Evolutionary conservation across 163 green algal genomes (phyloP).

Genomic region (Scenedesmus sp.): DNA sequence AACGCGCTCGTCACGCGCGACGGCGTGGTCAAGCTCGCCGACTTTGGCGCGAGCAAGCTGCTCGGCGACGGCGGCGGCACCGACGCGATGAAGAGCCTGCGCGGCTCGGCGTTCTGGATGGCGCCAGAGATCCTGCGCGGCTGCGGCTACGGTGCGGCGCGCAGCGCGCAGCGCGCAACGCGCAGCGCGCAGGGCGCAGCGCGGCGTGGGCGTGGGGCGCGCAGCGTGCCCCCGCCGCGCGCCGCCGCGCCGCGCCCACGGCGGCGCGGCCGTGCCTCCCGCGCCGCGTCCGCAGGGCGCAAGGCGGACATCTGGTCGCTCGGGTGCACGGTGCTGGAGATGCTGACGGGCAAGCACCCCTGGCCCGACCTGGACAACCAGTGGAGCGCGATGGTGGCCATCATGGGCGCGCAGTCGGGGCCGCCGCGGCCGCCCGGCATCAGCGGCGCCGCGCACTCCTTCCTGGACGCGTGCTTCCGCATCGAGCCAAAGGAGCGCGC

Average conservation of each 20-base stretch:
- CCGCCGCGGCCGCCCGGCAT: constrained; percentile 58
- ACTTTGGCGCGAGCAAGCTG: constrained; percentile 94
- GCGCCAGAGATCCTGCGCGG: constrained; percentile 93
- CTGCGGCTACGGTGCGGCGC: constrained; percentile 47
- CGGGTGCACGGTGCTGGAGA: constrained; percentile 85
- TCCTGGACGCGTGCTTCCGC: constrained; percentile 66
- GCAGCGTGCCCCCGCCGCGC: too few species aligned
- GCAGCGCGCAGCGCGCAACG: too few species aligned
- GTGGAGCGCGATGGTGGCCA: constrained; percentile 63
- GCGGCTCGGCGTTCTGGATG: constrained; percentile 98
- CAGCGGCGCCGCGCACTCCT: constrained; percentile 44
- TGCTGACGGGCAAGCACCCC: constrained; percentile 74
- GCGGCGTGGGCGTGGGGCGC: too few species aligned
- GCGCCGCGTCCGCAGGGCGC: constrained; percentile 44
- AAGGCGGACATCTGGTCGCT: constrained; percentile 82
- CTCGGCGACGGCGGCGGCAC: constrained; percentile 56
- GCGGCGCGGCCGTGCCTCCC: too few species aligned
- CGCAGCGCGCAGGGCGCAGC: too few species aligned
- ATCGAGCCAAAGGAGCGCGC: constrained; percentile 37
- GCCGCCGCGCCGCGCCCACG: too few species aligned
- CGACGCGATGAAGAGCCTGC: constrained; percentile 76
- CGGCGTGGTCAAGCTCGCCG: constrained; percentile 94
- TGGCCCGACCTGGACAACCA: constrained; percentile 64
- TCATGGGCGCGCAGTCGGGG: constrained; percentile 52
- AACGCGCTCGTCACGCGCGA: constrained; percentile 96